A percentile compares a stretch with the other conserved stretches of the same genome.
Evolutionary conservation across 179 eudicot genomes (phyloP).

Genomic region (Pouteria campechiana): DNA sequence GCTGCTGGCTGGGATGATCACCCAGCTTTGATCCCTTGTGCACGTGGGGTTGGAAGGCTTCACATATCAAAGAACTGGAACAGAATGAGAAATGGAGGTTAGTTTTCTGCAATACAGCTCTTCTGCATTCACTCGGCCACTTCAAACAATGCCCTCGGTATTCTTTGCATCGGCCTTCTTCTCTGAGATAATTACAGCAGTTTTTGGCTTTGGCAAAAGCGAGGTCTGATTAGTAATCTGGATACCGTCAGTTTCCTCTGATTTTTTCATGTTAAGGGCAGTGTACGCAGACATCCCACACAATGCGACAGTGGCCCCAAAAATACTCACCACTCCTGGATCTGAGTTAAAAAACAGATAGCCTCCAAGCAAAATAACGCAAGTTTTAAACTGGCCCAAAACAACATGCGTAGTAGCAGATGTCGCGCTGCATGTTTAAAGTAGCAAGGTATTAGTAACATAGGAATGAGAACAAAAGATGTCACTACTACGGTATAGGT

Average conservation of each 20-base stretch:
- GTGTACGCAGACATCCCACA: constrained; percentile 82
- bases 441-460: not conserved
- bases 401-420: constrained; percentile 88
- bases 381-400: constrained; percentile 86
- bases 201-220: constrained; percentile 32
- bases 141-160: constrained; percentile 6
- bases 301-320: constrained; percentile 66
- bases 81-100: too few species aligned
- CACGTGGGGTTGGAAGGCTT: too few species aligned
- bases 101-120: too few species aligned
- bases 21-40: too few species aligned
- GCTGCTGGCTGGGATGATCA: too few species aligned
- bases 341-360: constrained; percentile 60
- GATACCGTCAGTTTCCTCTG: constrained; percentile 14
- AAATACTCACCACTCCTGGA: constrained; percentile 64
- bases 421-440: constrained; percentile 55
- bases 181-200: constrained; percentile 20
- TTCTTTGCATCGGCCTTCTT: constrained; percentile 12
- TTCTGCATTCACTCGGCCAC: not conserved
- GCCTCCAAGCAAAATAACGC: constrained; percentile 79
- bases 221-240: constrained; percentile 22
- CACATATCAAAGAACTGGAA: too few species aligned
- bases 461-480: not conserved
- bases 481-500: not conserved
- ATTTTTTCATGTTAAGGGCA: constrained; percentile 40